A percentile compares a stretch with the other conserved stretches of the same genome.
phyloP scores from a whole-genome alignment of 768 basidiomycete genomes.

The Tylopilus intermedius region DNA sequence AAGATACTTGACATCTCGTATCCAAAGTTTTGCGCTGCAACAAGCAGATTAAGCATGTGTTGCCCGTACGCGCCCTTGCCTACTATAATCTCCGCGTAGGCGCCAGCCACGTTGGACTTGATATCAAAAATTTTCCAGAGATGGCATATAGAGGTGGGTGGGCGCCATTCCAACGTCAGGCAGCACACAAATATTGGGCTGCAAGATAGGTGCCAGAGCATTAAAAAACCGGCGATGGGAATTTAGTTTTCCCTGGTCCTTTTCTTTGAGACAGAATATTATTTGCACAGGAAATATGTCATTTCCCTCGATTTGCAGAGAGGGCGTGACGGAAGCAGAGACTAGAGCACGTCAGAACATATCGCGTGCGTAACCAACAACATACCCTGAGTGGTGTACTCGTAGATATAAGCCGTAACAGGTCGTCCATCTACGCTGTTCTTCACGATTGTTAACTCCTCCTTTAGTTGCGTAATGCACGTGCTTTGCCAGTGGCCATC shows the following conservation, averaged over 20 bases:
- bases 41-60: slow-evolving; percentile 78
- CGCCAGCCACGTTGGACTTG: slow-evolving; percentile 88
- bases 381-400: slow-evolving; percentile 87
- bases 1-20: slow-evolving; percentile 93
- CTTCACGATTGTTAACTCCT: no score
- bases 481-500: no score
- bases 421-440: slow-evolving; percentile 52
- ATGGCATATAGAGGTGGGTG: slow-evolving; percentile 85
- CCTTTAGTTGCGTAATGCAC: no score
- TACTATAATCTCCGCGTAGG: slow-evolving; percentile 92
- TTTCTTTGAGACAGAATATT: slow-evolving; percentile 88
- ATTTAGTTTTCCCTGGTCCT: slow-evolving; percentile 95
- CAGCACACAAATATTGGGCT: slow-evolving; percentile 88
- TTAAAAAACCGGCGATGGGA: slow-evolving; percentile 96
- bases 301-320: slow-evolving; percentile 76
- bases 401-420: slow-evolving; percentile 87
- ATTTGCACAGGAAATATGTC: slow-evolving; percentile 86
- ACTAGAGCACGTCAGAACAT: slow-evolving; percentile 42
- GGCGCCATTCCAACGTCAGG: slow-evolving; percentile 87
- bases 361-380: neutral
- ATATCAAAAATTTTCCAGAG: slow-evolving; percentile 94
- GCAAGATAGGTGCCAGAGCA: slow-evolving; percentile 73
- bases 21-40: slow-evolving; percentile 90
- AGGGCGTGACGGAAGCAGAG: slow-evolving; percentile 57
- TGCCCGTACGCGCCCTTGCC: slow-evolving; percentile 79